phyloP scores from a whole-genome alignment of 2,329 filamentous ascomycete species.

The Emydomyces testavorans region DNA sequence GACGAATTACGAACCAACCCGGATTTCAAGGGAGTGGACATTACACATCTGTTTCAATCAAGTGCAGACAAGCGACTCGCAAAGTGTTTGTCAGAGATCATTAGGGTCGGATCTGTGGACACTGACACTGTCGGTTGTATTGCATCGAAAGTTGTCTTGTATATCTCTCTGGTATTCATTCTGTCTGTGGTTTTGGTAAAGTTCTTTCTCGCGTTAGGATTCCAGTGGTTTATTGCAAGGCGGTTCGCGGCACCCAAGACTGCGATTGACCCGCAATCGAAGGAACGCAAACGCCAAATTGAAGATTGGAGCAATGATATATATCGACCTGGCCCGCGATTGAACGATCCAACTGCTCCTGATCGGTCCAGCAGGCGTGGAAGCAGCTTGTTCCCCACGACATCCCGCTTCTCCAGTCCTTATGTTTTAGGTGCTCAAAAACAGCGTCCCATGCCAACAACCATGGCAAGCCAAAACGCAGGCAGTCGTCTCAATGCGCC shows the following conservation, averaged over 20 bases:
- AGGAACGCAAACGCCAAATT: slow-evolving; percentile 82
- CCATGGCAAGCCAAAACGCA: slow-evolving; percentile 84
- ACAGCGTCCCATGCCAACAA: slow-evolving; percentile 56
- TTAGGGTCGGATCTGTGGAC: slow-evolving; percentile 91
- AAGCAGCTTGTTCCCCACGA: slow-evolving; percentile 79
- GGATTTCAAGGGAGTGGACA: slow-evolving; percentile 68
- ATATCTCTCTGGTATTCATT: slow-evolving; percentile 85
- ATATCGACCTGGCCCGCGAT: slow-evolving; percentile 74
- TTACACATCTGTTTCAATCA: slow-evolving; percentile 77
- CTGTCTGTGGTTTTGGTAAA: slow-evolving; percentile 75
- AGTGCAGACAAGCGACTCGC: slow-evolving; percentile 67
- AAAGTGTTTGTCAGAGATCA: slow-evolving; percentile 80
- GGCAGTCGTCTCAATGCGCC: slow-evolving; percentile 54
- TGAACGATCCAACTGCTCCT: slow-evolving; percentile 61
- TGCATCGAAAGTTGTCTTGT: slow-evolving; percentile 91
- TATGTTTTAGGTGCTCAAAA: slow-evolving; percentile 54
- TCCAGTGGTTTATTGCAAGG: slow-evolving; percentile 91
- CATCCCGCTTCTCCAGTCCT: slow-evolving; percentile 85
- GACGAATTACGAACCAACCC: slow-evolving; percentile 62
- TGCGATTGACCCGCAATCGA: slow-evolving; percentile 66
- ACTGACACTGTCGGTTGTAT: slow-evolving; percentile 96
- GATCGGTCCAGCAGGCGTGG: slow-evolving; percentile 68
- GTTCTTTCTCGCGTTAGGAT: slow-evolving; percentile 77
- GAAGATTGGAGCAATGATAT: slow-evolving; percentile 98
- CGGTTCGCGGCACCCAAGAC: slow-evolving; percentile 78